Base-by-base conservation (phyloP, 2,329 filamentous ascomycete species). In the Sphaerulina populicola region DNA sequence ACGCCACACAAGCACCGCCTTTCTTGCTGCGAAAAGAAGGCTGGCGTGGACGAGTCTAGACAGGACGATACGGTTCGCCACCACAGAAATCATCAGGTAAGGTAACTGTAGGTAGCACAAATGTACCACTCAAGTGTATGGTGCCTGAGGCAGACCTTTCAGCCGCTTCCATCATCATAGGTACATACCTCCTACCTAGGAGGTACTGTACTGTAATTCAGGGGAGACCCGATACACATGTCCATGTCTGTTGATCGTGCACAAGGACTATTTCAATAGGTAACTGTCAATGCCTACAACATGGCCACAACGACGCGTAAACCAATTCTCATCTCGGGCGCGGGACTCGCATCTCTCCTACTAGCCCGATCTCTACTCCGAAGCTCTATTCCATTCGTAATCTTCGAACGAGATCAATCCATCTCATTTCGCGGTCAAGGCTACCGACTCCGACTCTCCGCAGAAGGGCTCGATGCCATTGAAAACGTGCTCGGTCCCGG, bases 361-460 rank as follows among this genome's bases (percentile, higher is more conserved):
- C 63, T 72, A 4, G 70, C 63, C 4, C 68, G 68, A 47, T 65
- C 65, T 6, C 64, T 72, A 12, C 62, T 57, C 10, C 60, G 63
- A 2, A 60, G 61, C 29, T 57, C 54, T 0, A 71, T 72, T 18
- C 69, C 70, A 2, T 72, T 71, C 57, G 52, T 60, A 5, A 58
- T 72, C 27, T 72, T 67, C 55, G 70, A 72, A 59, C 68, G 72
- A 12, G 74, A 77, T 55, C 65, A 66, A n/a, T 72, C 68, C 2
- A 65, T 74, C n/a, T 62, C 71, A 1, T 81, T 79, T 58, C 79
- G 81, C 40, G 79, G 76, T 0, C 81, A 84, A 61, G 81, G 81
- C 0, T 83, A 84, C 65, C 69, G 80, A 2, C 69, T 83, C 6
- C 76, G 80, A 10, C 71, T 83, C 2, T 81, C 78, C 0, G 47